These are phyloP conservation scores for Hirsutella rhossiliensis DNA, from an alignment of 2,329 filamentous ascomycete genomes.

Conservation along the genomic window DNA sequence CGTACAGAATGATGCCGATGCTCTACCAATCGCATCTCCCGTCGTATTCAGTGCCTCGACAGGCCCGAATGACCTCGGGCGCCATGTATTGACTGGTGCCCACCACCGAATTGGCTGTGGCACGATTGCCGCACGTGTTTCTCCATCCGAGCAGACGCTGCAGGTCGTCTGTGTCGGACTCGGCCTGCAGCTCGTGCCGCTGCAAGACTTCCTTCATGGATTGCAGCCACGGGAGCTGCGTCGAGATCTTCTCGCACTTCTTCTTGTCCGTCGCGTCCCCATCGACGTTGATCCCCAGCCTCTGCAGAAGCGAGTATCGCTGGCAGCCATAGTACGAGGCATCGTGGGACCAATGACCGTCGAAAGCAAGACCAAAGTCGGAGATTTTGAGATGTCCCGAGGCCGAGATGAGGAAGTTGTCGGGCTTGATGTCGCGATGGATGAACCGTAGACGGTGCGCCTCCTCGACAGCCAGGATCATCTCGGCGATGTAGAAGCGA, in stretches of 20 bases:
- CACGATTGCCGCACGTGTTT: slow-evolving; percentile 55
- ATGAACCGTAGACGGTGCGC: slow-evolving; percentile 82
- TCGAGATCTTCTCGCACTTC: slow-evolving; percentile 28
- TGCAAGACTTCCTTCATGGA: slow-evolving; percentile 17
- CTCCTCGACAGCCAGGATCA: slow-evolving; percentile 91
- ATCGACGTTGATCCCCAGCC: slow-evolving; percentile 58
- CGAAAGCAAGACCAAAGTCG: slow-evolving; percentile 90
- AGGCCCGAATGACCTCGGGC: slow-evolving; percentile 68
- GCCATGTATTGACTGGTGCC: slow-evolving; percentile 99
- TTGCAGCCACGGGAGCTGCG: slow-evolving; percentile 19
- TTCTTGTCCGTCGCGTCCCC: slow-evolving; percentile 62
- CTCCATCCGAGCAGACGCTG: slow-evolving; percentile 52
- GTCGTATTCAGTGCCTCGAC: slow-evolving; percentile 49
- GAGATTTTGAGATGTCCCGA: slow-evolving; percentile 90
- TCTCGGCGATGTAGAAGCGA: slow-evolving; percentile 85
- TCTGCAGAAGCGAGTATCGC: slow-evolving; percentile 66
- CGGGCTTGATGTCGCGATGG: slow-evolving; percentile 90
- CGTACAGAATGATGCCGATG: slow-evolving; percentile 84
- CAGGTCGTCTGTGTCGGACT: slow-evolving; percentile 15
- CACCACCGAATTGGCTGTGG: slow-evolving; percentile 73
- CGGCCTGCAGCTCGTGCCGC: slow-evolving; percentile 19
- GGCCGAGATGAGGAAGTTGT: slow-evolving; percentile 87
- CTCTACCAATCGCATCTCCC: slow-evolving; percentile 97
- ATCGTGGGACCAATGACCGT: slow-evolving; percentile 90
- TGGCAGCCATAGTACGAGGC: slow-evolving; percentile 77